Conservation (phyloP, 257 asterid genomes). For the Nicotiana noctiflora region DNA sequence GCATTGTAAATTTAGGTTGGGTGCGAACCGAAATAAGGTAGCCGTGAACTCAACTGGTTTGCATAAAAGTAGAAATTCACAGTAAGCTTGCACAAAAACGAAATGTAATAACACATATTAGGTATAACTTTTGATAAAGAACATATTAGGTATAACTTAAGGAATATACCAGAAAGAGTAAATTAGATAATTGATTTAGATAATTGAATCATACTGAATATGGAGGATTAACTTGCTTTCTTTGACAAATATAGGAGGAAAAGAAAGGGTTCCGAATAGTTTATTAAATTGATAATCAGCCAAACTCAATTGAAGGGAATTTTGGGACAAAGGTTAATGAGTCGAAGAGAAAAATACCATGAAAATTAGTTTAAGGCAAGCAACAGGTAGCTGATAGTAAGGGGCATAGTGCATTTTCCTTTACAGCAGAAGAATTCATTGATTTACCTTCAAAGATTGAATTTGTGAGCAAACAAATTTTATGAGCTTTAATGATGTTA, state of each 20-base stretch:
- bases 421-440: neutral
- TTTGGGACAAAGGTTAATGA: neutral
- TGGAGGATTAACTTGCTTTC: too few relatives aligned
- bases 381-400: neutral
- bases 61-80: conserved; percentile 4
- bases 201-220: too few relatives aligned
- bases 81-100: neutral
- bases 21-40: neutral
- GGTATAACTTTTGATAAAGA: neutral
- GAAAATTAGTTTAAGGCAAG: neutral
- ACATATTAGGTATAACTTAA: neutral
- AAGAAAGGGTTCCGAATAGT: neutral
- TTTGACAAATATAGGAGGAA: neutral
- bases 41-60: neutral
- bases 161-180: neutral
- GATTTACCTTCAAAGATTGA: neutral
- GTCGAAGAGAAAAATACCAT: neutral
- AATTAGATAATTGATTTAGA: too few relatives aligned
- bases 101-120: neutral
- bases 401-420: neutral
- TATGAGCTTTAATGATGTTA: neutral
- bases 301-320: neutral
- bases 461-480: neutral
- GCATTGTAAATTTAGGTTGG: neutral
- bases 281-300: neutral